A percentile compares a stretch with the other conserved stretches of the same genome.
Evolutionary conservation across 371 early-diverging fungal species (phyloP).

Genomic region (Capillidium heterosporum): DNA sequence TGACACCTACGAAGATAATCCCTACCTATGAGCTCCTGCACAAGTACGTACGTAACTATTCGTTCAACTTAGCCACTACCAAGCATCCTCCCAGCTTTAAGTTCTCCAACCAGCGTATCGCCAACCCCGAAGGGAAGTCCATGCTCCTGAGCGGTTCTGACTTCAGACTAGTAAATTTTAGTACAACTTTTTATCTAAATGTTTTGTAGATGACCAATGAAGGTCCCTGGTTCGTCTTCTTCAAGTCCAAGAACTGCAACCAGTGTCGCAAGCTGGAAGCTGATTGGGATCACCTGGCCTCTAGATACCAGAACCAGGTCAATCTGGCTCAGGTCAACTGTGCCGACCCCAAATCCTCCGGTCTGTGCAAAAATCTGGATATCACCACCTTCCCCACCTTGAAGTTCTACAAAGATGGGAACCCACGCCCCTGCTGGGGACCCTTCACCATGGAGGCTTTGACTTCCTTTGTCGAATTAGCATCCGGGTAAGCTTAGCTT

Average conservation of each 20-base stretch:
- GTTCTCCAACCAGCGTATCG: neutral
- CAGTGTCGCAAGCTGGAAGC: neutral
- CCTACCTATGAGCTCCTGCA: no score
- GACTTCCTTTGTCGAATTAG: neutral
- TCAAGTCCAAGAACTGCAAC: neutral
- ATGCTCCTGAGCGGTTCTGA: conserved; percentile 17
- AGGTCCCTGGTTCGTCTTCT: conserved; percentile 12
- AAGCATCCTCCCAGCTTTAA: neutral
- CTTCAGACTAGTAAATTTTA: conserved; percentile 19
- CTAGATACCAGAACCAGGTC: neutral
- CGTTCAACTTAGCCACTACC: no score
- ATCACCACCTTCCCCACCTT: neutral
- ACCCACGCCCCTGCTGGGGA: neutral
- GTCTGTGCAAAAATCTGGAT: neutral
- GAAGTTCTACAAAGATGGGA: neutral
- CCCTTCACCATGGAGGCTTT: neutral
- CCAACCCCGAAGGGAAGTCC: conserved; percentile 21
- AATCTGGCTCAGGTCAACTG: neutral
- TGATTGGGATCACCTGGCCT: neutral
- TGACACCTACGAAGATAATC: no score
- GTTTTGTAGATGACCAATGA: conserved; percentile 12
- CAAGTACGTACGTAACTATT: no score
- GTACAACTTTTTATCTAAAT: no score
- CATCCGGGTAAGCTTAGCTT: neutral
- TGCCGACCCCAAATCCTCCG: neutral